Evolutionary conservation across 371 early-diverging fungal species (phyloP), one percentile per base, ranked within the genome.

Genomic region (Syncephalastrum monosporum): DNA sequence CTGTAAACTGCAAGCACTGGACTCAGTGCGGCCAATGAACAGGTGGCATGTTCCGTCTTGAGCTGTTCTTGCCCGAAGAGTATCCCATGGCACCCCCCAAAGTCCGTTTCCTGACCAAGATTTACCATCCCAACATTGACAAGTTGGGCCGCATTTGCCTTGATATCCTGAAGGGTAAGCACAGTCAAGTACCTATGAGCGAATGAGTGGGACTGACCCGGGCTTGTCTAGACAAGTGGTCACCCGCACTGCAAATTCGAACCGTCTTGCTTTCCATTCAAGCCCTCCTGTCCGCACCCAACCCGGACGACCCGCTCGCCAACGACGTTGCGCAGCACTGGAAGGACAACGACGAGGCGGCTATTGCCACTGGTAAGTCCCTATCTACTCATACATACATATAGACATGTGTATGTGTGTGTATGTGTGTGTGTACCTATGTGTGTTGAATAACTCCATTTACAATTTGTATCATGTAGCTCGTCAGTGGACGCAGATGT

Each of bases 61-160:
- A 97, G 64, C 82, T 99, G 46, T 95, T 93, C 67, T 80, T 99
- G 64, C 96, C 98, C 47, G 98, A 98, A 58, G 96, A 96, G 42
- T 99, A 99, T 68, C 99, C 99, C 27, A 95, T 97, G 94, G 90
- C 91, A 3, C 98, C 99, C 41, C 99, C 99, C 51, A 96, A 95
- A 72, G 95, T 99, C 47, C 93, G 96, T 38, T 99, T 99, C 75
- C 72, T 99, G 73, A 97, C 99, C 51, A 92, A 93, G 72, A 98
- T 99, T 71, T 99, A 98, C 81, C 99, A 99, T 81, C 99, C 99
- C 38, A 99, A 99, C 76, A 97, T 99, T 70, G 99, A 99, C 79
- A 94, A 94, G 73, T 87, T 95, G 43, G 99, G 99, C 8, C 90
- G 99, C 58, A 98, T 99, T 59, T 99, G 99, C 67, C 78, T 99